Evolutionary conservation across 1,139 yeast genomes (phyloP).

Genomic region (Yamadazyma membranifaciens): DNA sequence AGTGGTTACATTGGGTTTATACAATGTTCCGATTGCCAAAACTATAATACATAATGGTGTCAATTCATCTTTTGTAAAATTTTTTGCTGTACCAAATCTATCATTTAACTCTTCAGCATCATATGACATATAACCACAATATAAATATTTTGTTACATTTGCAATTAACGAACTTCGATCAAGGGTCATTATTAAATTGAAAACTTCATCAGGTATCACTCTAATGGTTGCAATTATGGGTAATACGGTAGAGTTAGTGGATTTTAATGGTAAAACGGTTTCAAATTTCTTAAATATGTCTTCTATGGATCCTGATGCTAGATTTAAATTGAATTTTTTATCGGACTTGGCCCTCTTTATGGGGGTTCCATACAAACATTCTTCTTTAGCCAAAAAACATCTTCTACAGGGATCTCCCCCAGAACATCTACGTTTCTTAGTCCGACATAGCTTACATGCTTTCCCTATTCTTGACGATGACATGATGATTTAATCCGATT

Average conservation of each 20-base stretch:
- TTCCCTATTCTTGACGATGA: constrained; percentile 5
- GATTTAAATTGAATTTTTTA: constrained; percentile 5
- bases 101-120: constrained; percentile 2
- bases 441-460: constrained; percentile 7
- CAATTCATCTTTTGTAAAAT: background rate
- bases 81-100: constrained; percentile 2
- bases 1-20: constrained; percentile 3
- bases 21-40: constrained; percentile 6
- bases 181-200: background rate
- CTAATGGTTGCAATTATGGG: background rate
- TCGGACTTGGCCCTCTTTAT: background rate
- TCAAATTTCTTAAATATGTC: constrained; percentile 6
- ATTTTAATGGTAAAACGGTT: constrained; percentile 4
- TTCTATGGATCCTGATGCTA: constrained; percentile 6
- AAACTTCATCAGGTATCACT: background rate
- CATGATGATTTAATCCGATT: background rate
- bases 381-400: constrained; percentile 50
- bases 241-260: background rate
- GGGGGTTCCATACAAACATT: constrained; percentile 52
- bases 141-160: constrained; percentile 1
- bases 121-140: background rate
- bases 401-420: constrained; percentile 69
- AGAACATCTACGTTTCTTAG: constrained; percentile 48
- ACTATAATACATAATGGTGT: constrained; percentile 4
- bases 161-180: background rate